Percentiles rank a stretch among this genome's conserved stretches.
These are phyloP conservation scores for Ophiobolus disseminans DNA, from an alignment of 2,329 filamentous ascomycete genomes.

Conservation along the genomic window DNA sequence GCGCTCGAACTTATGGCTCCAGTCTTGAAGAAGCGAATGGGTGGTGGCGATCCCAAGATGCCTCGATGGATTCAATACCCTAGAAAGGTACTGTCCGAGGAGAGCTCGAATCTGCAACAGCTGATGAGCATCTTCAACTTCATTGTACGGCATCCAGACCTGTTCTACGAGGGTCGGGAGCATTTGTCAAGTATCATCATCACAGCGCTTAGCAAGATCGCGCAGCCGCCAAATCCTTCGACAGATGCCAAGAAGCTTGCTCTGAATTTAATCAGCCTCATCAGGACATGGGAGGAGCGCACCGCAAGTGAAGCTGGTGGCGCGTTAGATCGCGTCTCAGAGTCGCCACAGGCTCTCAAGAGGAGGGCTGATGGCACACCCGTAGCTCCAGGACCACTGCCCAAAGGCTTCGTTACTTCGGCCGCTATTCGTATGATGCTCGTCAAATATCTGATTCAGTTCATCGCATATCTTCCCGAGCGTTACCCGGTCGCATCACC, in stretches of 20 bases:
- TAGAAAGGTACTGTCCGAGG: slow-evolving; percentile 88
- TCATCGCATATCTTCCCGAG: slow-evolving; percentile 89
- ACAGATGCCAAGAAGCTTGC: slow-evolving; percentile 92
- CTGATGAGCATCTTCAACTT: slow-evolving; percentile 98
- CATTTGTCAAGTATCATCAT: slow-evolving; percentile 91
- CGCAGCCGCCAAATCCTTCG: slow-evolving; percentile 79
- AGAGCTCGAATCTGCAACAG: slow-evolving; percentile 93
- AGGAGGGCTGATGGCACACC: slow-evolving; percentile 74
- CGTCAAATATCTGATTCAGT: slow-evolving; percentile 93
- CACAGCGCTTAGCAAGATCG: slow-evolving; percentile 85
- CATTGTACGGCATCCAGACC: slow-evolving; percentile 85
- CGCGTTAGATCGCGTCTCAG: slow-evolving; percentile 57
- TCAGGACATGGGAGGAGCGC: slow-evolving; percentile 91
- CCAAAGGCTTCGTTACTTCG: slow-evolving; percentile 50
- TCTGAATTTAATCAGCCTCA: slow-evolving; percentile 85
- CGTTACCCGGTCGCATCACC: slow-evolving; percentile 71
- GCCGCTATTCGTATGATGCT: slow-evolving; percentile 75
- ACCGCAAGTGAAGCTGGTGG: slow-evolving; percentile 67
- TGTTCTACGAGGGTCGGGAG: slow-evolving; percentile 95
- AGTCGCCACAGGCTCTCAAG: slow-evolving; percentile 75
- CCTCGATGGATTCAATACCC: slow-evolving; percentile 90
- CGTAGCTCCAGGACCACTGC: slow-evolving; percentile 62
- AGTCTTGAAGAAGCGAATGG: slow-evolving; percentile 84
- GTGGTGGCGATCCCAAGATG: slow-evolving; percentile 71
- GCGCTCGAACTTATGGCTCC: slow-evolving; percentile 95